Base-by-base conservation (phyloP, 352 stramenopile genomes). In the Globisporangium sylvaticum region DNA sequence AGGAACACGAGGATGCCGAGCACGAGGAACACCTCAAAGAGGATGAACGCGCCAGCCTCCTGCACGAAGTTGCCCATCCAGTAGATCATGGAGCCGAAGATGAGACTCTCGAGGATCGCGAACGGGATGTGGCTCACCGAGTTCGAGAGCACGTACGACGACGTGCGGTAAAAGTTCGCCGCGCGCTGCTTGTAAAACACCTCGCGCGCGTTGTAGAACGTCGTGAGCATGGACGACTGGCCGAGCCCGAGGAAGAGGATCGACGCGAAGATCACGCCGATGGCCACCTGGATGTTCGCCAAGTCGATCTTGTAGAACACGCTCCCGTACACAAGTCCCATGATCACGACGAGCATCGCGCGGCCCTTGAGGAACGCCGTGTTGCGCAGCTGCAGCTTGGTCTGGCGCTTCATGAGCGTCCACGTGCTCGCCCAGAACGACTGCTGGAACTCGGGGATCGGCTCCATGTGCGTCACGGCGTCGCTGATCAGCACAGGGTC, bases 151-250 rank as follows among this genome's bases (percentile, higher is more conserved):
- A 96, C 81, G 67, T 95, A 97, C 10, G 84, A 83, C 22, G 83
- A 86, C 14, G 89, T 84, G 48, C 85, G 84, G 65, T 92, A 97
- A 65, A 97, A 96, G 62, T 97, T 96, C 2, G 83, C 79, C 31
- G 84, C 84, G 10, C 80, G 79, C 60, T 97, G 91, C 66, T 96
- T 97, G 79, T 96, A 96, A 70, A 95, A 97, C 2, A 92, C 68
- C 20, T 68, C 73, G 5, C 80, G 80, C 0, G 77, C 75, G 25
- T 91, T 75, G 64, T 93, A 91, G 64, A 97, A 92, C 22, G 80
- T 87, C 27, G 89, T 80, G 31, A 98, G 66, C 71, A 91, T 84
- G 5, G 88, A 72, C 55, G 91, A 84, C 53, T 90, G 81, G 39
- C 87, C 86, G 52, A 97, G 68, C 2, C 76, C 80, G 27, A 95